Evolutionary conservation across 1,284 basidiomycete species (phyloP), one percentile per base, ranked within the genome.

Genomic region (Moesziomyces globuligerus): DNA sequence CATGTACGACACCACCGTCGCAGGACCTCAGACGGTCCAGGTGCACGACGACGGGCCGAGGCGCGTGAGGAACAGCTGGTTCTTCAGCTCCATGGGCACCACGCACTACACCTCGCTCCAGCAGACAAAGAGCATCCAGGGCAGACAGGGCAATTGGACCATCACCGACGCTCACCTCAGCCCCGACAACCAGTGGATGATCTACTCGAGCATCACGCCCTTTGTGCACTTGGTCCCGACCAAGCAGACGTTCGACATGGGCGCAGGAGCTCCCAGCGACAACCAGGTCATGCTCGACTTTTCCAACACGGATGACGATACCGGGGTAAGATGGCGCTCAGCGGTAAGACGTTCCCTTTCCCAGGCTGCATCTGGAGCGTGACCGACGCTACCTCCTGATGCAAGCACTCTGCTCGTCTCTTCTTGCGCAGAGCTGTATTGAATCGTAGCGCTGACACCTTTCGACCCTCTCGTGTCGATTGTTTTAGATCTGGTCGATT

Each of bases 151-250:
- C 34, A 71, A 73, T 44, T 80, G 78, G 78, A 81, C 79, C 10
- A 79, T 81, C 38, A 81, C 78, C 3, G 95, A 98, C 83, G 93
- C 93, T 13, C 93, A 97, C 82, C 85, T 96, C 10, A 93, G 91
- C 61, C 91, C 91, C 4, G 90, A 94, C 80, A 98, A 96, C 64
- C 89, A 94, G 83, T 90, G 91, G 92, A 90, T 98, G 85, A 93
- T 97, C 58, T 98, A 98, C 83, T 78, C 75, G 44, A 76, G 74
- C 21, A 81, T 82, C 65, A 78, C 74, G 23, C 81, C 80, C 0
- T 75, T 91, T 91, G 23, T 92, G 89, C 91, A 94, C 79, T 91
- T 98, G 87, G 89, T 93, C 32, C 90, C 87, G 51, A 94, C 92
- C 0, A 84, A 87, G 9, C 62, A 73, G 37, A 50, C 29, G 15